phyloP scores from a whole-genome alignment of 345 rosid species.

The Ceriops zippeliana region DNA sequence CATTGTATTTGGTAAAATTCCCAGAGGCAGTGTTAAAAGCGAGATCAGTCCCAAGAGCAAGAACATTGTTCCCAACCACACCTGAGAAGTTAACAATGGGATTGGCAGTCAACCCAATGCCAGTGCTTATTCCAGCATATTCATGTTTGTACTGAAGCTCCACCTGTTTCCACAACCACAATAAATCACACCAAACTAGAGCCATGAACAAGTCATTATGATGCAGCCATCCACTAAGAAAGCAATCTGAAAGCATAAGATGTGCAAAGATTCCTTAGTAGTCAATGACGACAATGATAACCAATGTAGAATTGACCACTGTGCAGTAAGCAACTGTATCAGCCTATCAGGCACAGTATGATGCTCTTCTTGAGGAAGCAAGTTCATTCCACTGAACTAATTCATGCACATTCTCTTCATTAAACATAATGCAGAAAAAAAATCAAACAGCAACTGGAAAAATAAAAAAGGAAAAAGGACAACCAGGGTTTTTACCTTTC shows the following conservation, averaged over 20 bases:
- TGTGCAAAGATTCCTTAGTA: too few species aligned
- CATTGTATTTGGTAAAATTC: constrained; percentile 70
- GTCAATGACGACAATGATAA: too few species aligned
- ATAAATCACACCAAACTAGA: constrained; percentile 9
- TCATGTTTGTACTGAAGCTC: constrained; percentile 94
- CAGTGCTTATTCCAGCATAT: constrained; percentile 76
- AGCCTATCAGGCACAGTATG: too few species aligned
- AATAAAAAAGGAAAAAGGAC: not conserved
- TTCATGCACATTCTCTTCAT: too few species aligned
- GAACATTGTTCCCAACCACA: constrained; percentile 57
- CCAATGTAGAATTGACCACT: too few species aligned
- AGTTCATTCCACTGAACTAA: too few species aligned
- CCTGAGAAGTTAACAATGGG: constrained; percentile 88
- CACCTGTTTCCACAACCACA: constrained; percentile 40
- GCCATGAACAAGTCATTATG: not conserved
- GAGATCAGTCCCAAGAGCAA: constrained; percentile 85
- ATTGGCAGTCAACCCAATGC: constrained; percentile 77
- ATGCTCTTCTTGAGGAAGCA: too few species aligned
- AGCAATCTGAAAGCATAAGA: too few species aligned
- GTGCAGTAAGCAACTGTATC: too few species aligned
- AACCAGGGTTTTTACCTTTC: constrained; percentile 50
- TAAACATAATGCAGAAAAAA: not conserved
- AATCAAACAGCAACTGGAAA: not conserved
- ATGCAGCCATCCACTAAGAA: too few species aligned
- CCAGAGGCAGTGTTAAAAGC: constrained; percentile 75